These are phyloP conservation scores for Cladorrhinum sp. DNA, from an alignment of 2,329 filamentous ascomycete genomes.

Conservation along the genomic window DNA sequence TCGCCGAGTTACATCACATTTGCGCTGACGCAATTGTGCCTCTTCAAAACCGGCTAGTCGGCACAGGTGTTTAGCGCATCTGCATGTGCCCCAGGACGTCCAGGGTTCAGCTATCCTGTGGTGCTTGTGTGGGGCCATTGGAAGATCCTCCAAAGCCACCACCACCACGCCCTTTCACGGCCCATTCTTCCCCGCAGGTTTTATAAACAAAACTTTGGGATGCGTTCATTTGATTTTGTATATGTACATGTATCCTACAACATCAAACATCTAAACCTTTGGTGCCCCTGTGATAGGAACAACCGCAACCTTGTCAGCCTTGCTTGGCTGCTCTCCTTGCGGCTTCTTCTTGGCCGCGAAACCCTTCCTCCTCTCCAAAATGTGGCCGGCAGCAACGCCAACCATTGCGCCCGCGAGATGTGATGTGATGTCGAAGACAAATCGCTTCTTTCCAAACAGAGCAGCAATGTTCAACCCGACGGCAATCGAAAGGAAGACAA, in stretches of 20 bases:
- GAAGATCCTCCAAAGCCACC: not conserved
- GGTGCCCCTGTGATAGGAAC: not conserved
- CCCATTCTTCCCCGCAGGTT: too few species aligned
- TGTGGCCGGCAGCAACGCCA: conserved; percentile 42
- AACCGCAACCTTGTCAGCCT: not conserved
- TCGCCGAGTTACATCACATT: not conserved
- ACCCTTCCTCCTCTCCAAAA: conserved; percentile 34
- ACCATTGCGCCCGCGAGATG: conserved; percentile 51
- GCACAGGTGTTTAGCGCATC: conserved; percentile 6
- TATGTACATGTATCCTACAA: not conserved
- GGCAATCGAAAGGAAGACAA: conserved; percentile 52
- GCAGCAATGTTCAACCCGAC: conserved; percentile 50
- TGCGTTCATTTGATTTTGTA: not conserved
- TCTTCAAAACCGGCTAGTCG: conserved; percentile 11
- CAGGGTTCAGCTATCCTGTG: not conserved
- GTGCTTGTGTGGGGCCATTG: not conserved
- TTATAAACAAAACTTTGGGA: not conserved
- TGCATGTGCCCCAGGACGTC: not conserved
- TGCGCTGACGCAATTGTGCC: not conserved
- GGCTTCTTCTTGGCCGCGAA: conserved; percentile 11
- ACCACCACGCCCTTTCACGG: not conserved
- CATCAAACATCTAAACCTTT: not conserved
- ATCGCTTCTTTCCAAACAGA: conserved; percentile 42
- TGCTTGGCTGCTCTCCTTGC: not conserved
- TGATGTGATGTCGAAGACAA: conserved; percentile 49